Conservation (phyloP, 768 basidiomycete genomes). For the Lactarius sp. region DNA sequence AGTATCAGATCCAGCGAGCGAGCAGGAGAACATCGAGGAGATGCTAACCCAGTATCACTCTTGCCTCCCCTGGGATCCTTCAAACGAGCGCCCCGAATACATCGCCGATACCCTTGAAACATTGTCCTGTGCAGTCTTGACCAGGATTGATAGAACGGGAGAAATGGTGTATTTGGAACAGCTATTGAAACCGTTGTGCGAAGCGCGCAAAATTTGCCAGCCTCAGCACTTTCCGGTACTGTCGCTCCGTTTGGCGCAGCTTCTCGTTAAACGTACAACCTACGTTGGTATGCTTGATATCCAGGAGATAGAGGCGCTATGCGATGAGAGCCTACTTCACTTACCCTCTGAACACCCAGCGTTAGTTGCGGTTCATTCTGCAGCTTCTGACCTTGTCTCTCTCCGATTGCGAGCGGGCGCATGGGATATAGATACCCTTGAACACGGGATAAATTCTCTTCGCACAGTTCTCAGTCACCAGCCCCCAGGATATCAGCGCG, state of each 20-base stretch:
- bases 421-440: no score
- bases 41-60: background rate
- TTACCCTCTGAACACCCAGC: no score
- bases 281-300: no score
- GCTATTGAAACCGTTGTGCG: background rate
- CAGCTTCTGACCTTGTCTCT: no score
- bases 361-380: no score
- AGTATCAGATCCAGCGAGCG: background rate
- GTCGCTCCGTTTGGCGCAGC: background rate
- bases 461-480: background rate
- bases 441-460: no score
- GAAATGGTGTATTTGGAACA: background rate
- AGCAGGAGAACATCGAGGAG: conserved; percentile 1
- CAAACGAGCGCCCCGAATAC: background rate
- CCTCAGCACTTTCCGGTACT: background rate
- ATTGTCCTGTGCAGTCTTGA: background rate
- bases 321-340: background rate
- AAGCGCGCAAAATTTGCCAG: background rate
- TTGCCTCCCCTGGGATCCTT: background rate
- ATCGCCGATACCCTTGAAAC: background rate
- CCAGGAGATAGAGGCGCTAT: background rate
- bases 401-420: no score
- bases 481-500: background rate
- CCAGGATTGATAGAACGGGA: background rate
- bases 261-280: background rate